Evolutionary conservation across 306 rosid species (phyloP).

Genomic region (Coriaria nepalensis): DNA sequence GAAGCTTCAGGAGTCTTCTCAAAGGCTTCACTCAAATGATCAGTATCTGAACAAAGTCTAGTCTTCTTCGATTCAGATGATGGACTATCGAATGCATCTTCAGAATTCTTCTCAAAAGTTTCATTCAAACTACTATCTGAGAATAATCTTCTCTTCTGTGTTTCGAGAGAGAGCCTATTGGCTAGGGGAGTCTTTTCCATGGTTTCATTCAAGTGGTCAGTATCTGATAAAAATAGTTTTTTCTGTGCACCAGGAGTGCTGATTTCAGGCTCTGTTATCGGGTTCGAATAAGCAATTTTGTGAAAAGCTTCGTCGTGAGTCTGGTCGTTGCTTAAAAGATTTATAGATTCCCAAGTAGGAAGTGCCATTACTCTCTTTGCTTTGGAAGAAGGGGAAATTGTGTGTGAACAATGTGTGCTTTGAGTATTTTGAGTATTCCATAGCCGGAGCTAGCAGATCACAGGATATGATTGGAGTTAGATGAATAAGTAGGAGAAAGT

Average conservation of each 20-base stretch:
- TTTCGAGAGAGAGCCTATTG: background rate
- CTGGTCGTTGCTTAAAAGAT: constrained; percentile 27
- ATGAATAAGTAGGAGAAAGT: background rate
- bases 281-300: constrained; percentile 13
- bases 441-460: constrained; percentile 43
- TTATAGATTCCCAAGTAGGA: constrained; percentile 37
- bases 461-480: constrained; percentile 1
- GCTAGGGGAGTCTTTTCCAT: constrained; percentile 68
- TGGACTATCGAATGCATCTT: too few species aligned
- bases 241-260: constrained; percentile 38
- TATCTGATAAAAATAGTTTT: constrained; percentile 22
- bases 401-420: constrained; percentile 18
- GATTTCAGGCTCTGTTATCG: constrained; percentile 33
- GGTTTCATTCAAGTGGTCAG: constrained; percentile 16
- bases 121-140: too few species aligned
- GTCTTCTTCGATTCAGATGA: too few species aligned
- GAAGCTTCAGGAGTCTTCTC: constrained; percentile 69
- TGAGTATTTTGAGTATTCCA: constrained; percentile 46
- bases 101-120: too few species aligned
- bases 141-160: too few species aligned
- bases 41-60: constrained; percentile 17
- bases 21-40: constrained; percentile 16
- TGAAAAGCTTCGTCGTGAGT: constrained; percentile 13
- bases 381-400: constrained; percentile 30
- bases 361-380: constrained; percentile 80